phyloP scores from a whole-genome alignment of 768 basidiomycete genomes.

The Lactifluus rugatus region DNA sequence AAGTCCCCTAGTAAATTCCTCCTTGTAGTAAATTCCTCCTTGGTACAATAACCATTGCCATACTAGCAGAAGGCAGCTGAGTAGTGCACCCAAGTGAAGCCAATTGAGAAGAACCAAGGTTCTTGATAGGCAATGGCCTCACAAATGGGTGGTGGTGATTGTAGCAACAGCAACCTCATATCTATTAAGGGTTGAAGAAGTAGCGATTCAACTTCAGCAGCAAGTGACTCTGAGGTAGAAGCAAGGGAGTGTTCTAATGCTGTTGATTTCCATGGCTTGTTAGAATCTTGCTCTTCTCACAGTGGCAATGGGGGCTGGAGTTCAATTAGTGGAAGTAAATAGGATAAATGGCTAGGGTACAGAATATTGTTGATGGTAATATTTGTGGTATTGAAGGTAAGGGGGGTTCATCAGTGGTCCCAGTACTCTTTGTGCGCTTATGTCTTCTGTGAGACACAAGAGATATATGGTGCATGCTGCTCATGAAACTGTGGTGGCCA shows the following conservation, averaged over 20 bases:
- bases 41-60: slow-evolving; percentile 26
- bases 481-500: slow-evolving; percentile 43
- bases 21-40: too few relatives aligned
- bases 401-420: slow-evolving; percentile 20
- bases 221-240: slow-evolving; percentile 14
- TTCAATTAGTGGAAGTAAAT: slow-evolving; percentile 43
- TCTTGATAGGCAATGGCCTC: slow-evolving; percentile 16
- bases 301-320: slow-evolving; percentile 47
- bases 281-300: slow-evolving; percentile 14
- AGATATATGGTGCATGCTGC: slow-evolving; percentile 53
- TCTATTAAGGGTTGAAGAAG: slow-evolving; percentile 18
- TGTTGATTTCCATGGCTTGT: slow-evolving; percentile 10
- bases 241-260: slow-evolving; percentile 18
- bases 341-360: slow-evolving; percentile 22
- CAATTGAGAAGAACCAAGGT: slow-evolving; percentile 30
- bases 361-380: neutral
- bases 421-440: slow-evolving; percentile 48
- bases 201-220: slow-evolving; percentile 14
- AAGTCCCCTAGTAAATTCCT: slow-evolving; percentile 65
- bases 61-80: slow-evolving; percentile 25
- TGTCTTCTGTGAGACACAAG: slow-evolving; percentile 42
- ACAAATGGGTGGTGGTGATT: slow-evolving; percentile 13
- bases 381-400: slow-evolving; percentile 15
- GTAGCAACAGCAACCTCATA: neutral
- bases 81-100: slow-evolving; percentile 41